Evolutionary conservation across 1,284 basidiomycete genomes (phyloP), one percentile per base, ranked within the genome.

Genomic region (Ustilago bromivora): DNA sequence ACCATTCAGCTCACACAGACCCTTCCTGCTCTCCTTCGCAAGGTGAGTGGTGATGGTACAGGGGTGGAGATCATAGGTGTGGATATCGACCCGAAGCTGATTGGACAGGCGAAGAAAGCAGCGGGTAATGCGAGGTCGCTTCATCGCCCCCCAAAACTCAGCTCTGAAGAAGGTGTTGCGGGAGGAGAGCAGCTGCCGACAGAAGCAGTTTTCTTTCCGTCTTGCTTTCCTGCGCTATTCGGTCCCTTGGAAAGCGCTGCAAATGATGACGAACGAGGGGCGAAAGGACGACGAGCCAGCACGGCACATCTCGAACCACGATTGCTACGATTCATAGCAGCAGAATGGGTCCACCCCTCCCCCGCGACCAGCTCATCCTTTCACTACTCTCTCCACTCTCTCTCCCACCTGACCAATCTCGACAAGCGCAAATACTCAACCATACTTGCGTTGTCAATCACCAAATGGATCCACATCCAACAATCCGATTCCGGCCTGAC

Each of bases 401-500:
- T 4, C 41, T 58, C 47, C 49, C 34, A 19, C 7, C 57, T 52
- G 53, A 5, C n/a, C 2, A n/a, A 8, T 17, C 15, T 28, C 43
- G 58, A 65, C 28, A 3, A 13, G 1, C 23, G 35, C 13, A 57
- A 58, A 3, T 67, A 67, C 52, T 43, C 66, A 31, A 12, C 76
- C 0, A 59, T 65, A 15, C 51, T 71, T 11, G 64, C 64, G 0
- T 66, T 81, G 6, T 78, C 79, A 7, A 43, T 81, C 35, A 76
- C 76, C 46, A 78, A 78, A 54, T 78, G 76, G 76, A 66, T 78
- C 53, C 71, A 78, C 61, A 66, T 78, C 41, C 76, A 78, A 11
- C 61, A 62, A 11, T 61, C 61, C 11, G 71, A 78, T 28, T 17
- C 12, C 4, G 76, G 76, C 2, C 57, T 78, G 4, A 15, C 43